Percentiles rank a stretch among this genome's conserved stretches.
phyloP scores from a whole-genome alignment of 1,284 basidiomycete species.

The Pyrrhoderma noxium region DNA sequence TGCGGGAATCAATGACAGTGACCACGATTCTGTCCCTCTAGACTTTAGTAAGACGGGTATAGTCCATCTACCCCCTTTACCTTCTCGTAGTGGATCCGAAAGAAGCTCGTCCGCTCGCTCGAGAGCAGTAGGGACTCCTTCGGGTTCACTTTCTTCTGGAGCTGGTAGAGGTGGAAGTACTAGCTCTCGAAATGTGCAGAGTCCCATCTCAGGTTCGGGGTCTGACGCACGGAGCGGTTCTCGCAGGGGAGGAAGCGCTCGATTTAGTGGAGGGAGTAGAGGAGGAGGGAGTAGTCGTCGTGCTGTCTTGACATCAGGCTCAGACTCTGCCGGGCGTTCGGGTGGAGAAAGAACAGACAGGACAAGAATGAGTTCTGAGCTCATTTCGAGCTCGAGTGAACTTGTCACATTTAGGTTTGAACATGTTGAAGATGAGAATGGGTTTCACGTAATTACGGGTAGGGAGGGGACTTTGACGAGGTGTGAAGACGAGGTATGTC shows the following conservation, averaged over 20 bases:
- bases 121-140: constrained; percentile 4
- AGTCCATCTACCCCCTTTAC: constrained; percentile 41
- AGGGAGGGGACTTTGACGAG: constrained; percentile 59
- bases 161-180: background rate
- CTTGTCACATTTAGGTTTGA: constrained; percentile 60
- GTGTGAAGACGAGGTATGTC: constrained; percentile 75
- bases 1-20: background rate
- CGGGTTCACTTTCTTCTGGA: constrained; percentile 7
- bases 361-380: background rate
- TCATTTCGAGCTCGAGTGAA: constrained; percentile 16
- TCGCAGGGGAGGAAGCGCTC: background rate
- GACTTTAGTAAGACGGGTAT: constrained; percentile 42
- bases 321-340: constrained; percentile 13
- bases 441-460: constrained; percentile 69
- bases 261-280: too few species aligned
- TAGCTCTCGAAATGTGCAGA: background rate
- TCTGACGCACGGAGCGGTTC: constrained; percentile 5
- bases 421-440: constrained; percentile 61
- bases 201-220: constrained; percentile 4
- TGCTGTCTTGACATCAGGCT: background rate
- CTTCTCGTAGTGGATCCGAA: constrained; percentile 20
- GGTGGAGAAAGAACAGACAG: background rate
- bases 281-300: background rate
- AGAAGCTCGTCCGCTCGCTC: constrained; percentile 9
- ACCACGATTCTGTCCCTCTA: constrained; percentile 22